Conservation (phyloP, 116 monocot species). For the Posidonia oceanica region DNA sequence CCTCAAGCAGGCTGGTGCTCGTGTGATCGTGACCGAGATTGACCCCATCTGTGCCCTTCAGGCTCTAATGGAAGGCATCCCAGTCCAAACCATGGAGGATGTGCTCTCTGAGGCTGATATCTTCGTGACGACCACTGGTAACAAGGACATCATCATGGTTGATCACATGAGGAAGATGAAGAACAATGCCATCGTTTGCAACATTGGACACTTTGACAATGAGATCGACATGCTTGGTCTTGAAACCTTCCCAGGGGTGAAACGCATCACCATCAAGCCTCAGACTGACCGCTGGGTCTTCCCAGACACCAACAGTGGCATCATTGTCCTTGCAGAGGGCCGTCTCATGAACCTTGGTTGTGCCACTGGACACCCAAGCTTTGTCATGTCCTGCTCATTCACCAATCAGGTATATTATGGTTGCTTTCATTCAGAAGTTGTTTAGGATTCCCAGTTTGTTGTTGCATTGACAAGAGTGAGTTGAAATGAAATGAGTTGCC, state of each 20-base stretch:
- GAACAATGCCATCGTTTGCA: conserved; percentile 95
- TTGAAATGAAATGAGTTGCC: background rate
- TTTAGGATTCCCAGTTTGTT: no score
- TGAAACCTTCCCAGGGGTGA: conserved; percentile 63
- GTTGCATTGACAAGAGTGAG: no score
- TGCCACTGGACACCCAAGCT: conserved; percentile 89
- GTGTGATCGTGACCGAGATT: conserved; percentile 80
- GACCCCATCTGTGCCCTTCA: conserved; percentile 94
- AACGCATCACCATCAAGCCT: conserved; percentile 89
- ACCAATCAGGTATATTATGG: conserved; percentile 63
- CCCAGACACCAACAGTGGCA: conserved; percentile 64
- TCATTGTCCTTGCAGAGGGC: conserved; percentile 91
- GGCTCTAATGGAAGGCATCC: conserved; percentile 85
- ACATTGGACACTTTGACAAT: conserved; percentile 95
- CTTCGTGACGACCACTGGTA: conserved; percentile 88
- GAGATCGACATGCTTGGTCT: conserved; percentile 88
- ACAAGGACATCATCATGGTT: conserved; percentile 96
- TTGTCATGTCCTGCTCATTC: conserved; percentile 99
- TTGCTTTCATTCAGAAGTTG: background rate
- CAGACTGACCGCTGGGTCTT: conserved; percentile 92
- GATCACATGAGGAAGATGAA: conserved; percentile 98
- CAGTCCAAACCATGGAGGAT: conserved; percentile 62
- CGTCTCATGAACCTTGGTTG: conserved; percentile 93
- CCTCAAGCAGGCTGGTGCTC: conserved; percentile 81
- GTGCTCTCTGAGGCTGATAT: conserved; percentile 70